Base-by-base conservation (phyloP, 805 yeast genomes). In the Yamadazyma tumulicola region DNA sequence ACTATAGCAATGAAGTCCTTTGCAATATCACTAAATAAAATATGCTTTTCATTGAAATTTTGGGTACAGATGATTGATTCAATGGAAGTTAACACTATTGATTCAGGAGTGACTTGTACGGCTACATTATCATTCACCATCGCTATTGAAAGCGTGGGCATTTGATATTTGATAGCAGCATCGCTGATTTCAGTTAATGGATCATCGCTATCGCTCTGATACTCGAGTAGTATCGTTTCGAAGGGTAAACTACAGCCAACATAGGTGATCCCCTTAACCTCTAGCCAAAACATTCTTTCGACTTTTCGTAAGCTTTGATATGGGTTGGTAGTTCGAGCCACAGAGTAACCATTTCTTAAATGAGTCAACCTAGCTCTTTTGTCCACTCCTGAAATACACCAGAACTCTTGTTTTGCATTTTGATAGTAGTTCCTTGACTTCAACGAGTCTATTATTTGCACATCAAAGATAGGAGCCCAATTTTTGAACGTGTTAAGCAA, bases 381-480 rank as follows among this genome's bases (percentile, higher is more conserved):
- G 1, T 64, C 67, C 1, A 45, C 30, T 2, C 72, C 71, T 1
- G 66, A 49, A 7, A 67, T 43, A 1, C 64, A 60, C 72, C 77
- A 72, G 1, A 72, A 38, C 33, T 72, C 76, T 34, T 69, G 64
- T 5, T 46, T 42, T 1, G 54, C 44, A 26, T 35, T 32, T 32
- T 38, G 38, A 22, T 45, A 22, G 26, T 49, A 26, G 16, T 39
- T 41, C 16, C 57, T 45, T n/a, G 53, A 39, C 7, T 27, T 34
- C 25, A 22, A 45, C 1, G 61, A 40, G 15, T 63, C 61, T 1
- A 68, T 51, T 2, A 69, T 47, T 37, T 52, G 57, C 2, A 66
- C 47, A 48, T 72, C 77, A 13, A 67, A 38, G 1, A 72, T 33
- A 0, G 78, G 77, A 0, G 76, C 59, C 78, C 79, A 73, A 41